Evolutionary conservation across 2,329 filamentous ascomycete species (phyloP).

Genomic region (Fusarium liriodendri): DNA sequence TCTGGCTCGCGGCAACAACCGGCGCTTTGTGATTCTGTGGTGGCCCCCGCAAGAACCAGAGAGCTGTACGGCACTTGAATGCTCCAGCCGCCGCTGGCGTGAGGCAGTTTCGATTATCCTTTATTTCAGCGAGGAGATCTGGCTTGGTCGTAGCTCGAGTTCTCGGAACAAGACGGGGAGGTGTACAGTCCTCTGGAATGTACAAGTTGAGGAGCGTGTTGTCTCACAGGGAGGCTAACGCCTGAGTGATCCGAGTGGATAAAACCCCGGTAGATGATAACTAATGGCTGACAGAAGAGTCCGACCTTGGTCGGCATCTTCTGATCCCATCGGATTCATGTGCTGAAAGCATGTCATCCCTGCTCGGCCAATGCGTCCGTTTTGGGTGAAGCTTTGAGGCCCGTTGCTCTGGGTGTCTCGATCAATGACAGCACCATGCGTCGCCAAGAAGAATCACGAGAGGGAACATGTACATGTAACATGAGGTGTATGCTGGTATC

Average conservation of each 20-base stretch:
- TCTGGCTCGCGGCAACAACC: slow-evolving; percentile 2
- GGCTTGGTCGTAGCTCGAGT: not conserved
- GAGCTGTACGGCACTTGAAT: not conserved
- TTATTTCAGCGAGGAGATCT: not conserved
- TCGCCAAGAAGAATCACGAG: not conserved
- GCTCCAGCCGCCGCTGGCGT: not conserved
- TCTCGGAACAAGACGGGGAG: not conserved
- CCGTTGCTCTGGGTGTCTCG: not conserved
- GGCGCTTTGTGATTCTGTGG: not conserved
- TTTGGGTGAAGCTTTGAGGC: slow-evolving; percentile 1
- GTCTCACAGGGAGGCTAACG: not conserved
- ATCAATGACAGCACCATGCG: not conserved
- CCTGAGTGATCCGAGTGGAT: not conserved
- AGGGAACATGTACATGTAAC: not conserved
- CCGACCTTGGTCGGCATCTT: not conserved
- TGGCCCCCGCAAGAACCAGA: not conserved
- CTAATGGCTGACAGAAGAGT: not conserved
- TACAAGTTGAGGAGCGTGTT: not conserved
- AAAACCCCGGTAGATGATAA: not conserved
- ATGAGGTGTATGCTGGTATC: not conserved
- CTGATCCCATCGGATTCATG: not conserved
- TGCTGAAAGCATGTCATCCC: not conserved
- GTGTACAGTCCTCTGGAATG: not conserved
- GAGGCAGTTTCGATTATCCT: not conserved
- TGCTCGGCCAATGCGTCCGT: not conserved